Base-by-base conservation (phyloP, 1,139 yeast species). In the Saccharomyces hybrid region DNA sequence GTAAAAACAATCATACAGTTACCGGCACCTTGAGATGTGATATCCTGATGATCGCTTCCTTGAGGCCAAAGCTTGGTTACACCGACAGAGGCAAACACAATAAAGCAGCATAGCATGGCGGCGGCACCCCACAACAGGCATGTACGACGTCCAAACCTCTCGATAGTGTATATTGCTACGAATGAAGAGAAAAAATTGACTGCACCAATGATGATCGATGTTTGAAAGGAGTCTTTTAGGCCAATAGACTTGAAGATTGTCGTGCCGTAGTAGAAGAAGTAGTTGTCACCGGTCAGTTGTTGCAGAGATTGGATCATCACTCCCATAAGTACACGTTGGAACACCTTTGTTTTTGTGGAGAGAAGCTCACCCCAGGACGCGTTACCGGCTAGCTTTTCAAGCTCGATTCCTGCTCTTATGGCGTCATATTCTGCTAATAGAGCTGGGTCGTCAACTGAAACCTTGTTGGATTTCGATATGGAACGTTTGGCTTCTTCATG, bases 231-330 rank as follows among this genome's bases (percentile, higher is more conserved):
- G 68, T 83, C 88, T 53, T 71, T 61, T 67, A 85, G 72, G 63
- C 90, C 90, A 61, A 84, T 86, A 59, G 89, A 83, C 65, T 81
- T 71, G 80, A 84, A 84, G 65, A 84, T 78, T 53, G 86, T 79
- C 56, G 89, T 84, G 67, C 88, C 87, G 63, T 84, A 84, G 74
- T 84, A 84, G 77, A 84, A 84, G 75, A 85, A 83, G 71, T 83
- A 85, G 74, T 84, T 84, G 68, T 82, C 78, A 77, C 90, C 91
- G 57, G 87, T 81, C 61, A 85, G 77, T 72, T 85, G 90, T 73
- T 85, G 90, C 63, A 84, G 71, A 31, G 83, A 75, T 75, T 83
- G 85, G 58, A 84, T 68, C 70, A 80, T 65, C 55, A 82, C 71
- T 65, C 91, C 93, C 65, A 82, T 73, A 46, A 81, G 47, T 27